A percentile compares a stretch with the other conserved stretches of the same genome.
Evolutionary conservation across 768 basidiomycete species (phyloP).

Genomic region (Auricularia auricula-judae): DNA sequence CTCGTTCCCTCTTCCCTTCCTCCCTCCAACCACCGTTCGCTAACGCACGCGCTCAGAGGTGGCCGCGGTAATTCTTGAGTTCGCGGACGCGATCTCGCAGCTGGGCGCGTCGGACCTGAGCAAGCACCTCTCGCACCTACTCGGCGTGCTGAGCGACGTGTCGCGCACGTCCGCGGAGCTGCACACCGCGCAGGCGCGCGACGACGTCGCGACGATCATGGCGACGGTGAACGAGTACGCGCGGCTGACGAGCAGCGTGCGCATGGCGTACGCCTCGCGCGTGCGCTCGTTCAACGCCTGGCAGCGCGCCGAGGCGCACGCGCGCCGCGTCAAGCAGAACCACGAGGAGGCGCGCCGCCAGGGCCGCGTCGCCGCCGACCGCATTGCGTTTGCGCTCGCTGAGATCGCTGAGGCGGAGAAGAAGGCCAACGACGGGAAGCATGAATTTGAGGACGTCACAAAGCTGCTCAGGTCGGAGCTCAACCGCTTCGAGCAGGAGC

Average conservation of each 20-base stretch:
- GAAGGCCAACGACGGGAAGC: slow-evolving; percentile 67
- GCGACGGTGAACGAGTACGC: slow-evolving; percentile 89
- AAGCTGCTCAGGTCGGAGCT: slow-evolving; percentile 84
- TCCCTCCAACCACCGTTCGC: background rate
- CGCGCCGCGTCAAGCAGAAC: slow-evolving; percentile 55
- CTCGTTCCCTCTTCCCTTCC: slow-evolving; percentile 7
- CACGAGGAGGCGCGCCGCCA: slow-evolving; percentile 79
- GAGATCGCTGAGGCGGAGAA: slow-evolving; percentile 87
- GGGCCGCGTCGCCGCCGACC: slow-evolving; percentile 59
- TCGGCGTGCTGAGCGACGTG: slow-evolving; percentile 63
- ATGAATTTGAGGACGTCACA: slow-evolving; percentile 83
- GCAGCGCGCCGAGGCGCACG: slow-evolving; percentile 71
- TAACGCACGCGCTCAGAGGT: slow-evolving; percentile 38
- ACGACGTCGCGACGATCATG: slow-evolving; percentile 74
- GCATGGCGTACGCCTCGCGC: slow-evolving; percentile 79
- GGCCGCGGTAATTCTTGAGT: slow-evolving; percentile 61
- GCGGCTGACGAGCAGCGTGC: slow-evolving; percentile 77
- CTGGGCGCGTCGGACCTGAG: slow-evolving; percentile 65
- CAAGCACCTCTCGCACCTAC: slow-evolving; percentile 55
- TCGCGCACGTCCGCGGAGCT: slow-evolving; percentile 64
- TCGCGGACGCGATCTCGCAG: slow-evolving; percentile 58
- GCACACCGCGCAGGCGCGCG: slow-evolving; percentile 63
- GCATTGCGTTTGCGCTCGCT: slow-evolving; percentile 59
- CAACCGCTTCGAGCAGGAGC: slow-evolving; percentile 83
- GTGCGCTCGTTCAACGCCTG: slow-evolving; percentile 72